Conservation (phyloP, 2,329 filamentous ascomycete genomes). For the Ophiobolus disseminans region DNA sequence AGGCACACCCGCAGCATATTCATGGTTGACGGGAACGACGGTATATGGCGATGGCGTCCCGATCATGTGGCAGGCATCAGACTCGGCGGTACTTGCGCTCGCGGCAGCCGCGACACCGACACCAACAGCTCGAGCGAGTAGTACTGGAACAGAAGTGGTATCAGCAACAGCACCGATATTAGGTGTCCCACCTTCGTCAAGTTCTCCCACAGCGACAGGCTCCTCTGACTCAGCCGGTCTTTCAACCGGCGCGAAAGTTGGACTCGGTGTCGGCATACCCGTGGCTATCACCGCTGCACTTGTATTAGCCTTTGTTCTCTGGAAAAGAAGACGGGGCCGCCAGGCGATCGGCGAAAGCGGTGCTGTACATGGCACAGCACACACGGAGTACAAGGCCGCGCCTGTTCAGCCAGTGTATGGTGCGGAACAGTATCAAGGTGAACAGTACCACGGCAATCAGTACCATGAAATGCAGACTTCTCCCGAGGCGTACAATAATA, state of each 20-base stretch:
- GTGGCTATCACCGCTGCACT: not conserved
- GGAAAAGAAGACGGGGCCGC: not conserved
- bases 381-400: not conserved
- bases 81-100: not conserved
- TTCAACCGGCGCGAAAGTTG: not conserved
- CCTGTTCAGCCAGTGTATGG: not conserved
- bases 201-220: not conserved
- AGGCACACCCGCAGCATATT: not conserved
- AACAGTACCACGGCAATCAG: not conserved
- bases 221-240: not conserved
- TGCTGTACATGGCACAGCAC: not conserved
- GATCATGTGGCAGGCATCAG: not conserved
- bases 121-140: no score
- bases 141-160: no score
- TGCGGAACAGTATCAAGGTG: not conserved
- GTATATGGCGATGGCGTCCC: slow-evolving; percentile 1
- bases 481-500: not conserved
- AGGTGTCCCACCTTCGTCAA: not conserved
- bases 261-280: not conserved
- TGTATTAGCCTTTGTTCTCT: not conserved
- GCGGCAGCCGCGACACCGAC: not conserved
- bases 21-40: not conserved
- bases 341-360: not conserved
- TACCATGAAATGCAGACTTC: not conserved
- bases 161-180: not conserved